Evolutionary conservation across 495 filamentous ascomycete species (phyloP), one percentile per base, ranked within the genome.

Genomic region (Penicillium turbatum): DNA sequence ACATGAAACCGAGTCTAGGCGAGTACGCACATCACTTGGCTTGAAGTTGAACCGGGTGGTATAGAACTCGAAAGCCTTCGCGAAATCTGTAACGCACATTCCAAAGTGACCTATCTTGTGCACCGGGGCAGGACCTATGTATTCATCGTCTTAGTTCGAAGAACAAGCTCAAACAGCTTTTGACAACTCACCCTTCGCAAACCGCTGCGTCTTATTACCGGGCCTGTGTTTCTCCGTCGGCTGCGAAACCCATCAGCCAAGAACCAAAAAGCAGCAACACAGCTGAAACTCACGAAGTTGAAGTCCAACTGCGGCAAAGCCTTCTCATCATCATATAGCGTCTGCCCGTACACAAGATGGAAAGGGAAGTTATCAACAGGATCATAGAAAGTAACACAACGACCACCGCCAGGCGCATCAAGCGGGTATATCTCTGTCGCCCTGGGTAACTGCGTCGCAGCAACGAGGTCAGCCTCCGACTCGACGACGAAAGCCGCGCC

Each of bases 41-140:
- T 77, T 68, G 55, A 87, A 71, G 68, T 87, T 88, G 74, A 89
- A 88, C 54, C 76, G 78, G 6, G 62, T 63, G 13, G 76, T 79
- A 65, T 87, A 90, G 66, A 84, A 90, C n/a, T 80, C 62, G 50
- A 81, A 65, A 30, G 78, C 68, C 37, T 71, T 70, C 15, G 76
- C 72, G 59, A 84, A 88, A 51, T 86, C 66, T 48, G 76, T 77
- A 13, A 85, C 79, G 58, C 79, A 81, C 37, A 86, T 66, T 17
- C 86, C 86, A 52, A 85, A 88, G 68, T 88, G 86, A 11, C 86
- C 86, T 21, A 65, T 36, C 50, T 88, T 89, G 71, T 88, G 82
- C 8, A 88, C 73, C 0, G 82, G 78, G 2, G 84, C 83, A 2
- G 86, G 85, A 4, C 86, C 82, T 40, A n/a, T n/a, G n/a, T n/a